Evolutionary conservation across 495 filamentous ascomycete species (phyloP).

Genomic region (Xylaria cubensis): DNA sequence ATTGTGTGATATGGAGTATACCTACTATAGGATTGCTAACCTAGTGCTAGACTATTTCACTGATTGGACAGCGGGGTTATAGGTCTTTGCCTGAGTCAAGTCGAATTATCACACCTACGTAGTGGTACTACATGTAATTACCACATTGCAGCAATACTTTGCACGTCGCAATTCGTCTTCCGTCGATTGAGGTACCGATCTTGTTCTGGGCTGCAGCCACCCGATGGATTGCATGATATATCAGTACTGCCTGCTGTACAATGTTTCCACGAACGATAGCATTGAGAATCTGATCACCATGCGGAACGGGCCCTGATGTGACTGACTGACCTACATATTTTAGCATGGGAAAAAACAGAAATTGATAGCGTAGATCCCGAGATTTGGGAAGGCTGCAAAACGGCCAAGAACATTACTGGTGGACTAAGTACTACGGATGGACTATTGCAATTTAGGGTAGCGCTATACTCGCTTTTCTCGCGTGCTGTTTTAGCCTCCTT

Average conservation of each 20-base stretch:
- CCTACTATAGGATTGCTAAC: neutral
- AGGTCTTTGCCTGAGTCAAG: constrained; percentile 7
- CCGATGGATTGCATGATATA: neutral
- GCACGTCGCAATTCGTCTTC: neutral
- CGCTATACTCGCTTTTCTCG: neutral
- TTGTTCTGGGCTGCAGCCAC: neutral
- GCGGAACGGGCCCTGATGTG: constrained; percentile 1
- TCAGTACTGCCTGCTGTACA: neutral
- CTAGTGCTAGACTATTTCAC: neutral
- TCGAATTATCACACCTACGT: neutral
- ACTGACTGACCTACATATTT: neutral
- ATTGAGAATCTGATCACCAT: neutral
- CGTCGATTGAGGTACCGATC: neutral
- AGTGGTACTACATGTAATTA: neutral
- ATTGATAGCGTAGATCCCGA: neutral
- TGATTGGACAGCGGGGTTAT: neutral
- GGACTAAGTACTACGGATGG: neutral
- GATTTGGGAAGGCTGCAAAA: constrained; percentile 9
- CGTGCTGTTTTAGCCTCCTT: neutral
- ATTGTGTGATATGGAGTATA: neutral
- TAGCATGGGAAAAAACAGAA: neutral
- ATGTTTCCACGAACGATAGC: neutral
- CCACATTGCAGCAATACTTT: constrained; percentile 6
- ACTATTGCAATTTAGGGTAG: constrained; percentile 8
- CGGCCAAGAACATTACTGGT: neutral